Evolutionary conservation across 2,329 filamentous ascomycete species (phyloP).

Genomic region (Didymella lethalis): DNA sequence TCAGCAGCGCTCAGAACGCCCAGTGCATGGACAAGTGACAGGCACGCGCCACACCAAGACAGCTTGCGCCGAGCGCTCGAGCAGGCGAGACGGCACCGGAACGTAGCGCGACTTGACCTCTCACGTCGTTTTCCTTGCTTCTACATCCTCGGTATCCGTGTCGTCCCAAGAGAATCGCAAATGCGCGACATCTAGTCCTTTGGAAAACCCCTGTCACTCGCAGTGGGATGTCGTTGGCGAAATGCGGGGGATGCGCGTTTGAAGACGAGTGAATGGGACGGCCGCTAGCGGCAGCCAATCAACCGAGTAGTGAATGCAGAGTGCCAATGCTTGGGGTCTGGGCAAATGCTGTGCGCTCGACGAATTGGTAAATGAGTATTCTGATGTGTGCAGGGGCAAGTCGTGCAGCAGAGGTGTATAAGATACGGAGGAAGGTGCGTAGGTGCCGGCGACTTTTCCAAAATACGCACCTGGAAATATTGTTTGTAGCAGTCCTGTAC

Average conservation of each 20-base stretch:
- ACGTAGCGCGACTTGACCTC: neutral
- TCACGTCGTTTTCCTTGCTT: neutral
- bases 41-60: neutral
- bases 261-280: constrained; percentile 6
- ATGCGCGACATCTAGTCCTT: neutral
- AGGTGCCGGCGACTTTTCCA: neutral
- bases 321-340: constrained; percentile 14
- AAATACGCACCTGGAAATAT: neutral
- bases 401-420: neutral
- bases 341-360: neutral
- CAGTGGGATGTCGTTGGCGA: constrained; percentile 5
- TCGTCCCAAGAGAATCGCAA: neutral
- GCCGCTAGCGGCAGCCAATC: constrained; percentile 2
- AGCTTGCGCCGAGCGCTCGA: neutral
- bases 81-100: neutral
- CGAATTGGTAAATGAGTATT: neutral
- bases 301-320: neutral
- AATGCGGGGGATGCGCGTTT: constrained; percentile 15
- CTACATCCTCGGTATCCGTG: neutral
- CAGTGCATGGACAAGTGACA: neutral
- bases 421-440: neutral
- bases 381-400: neutral
- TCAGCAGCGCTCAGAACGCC: neutral
- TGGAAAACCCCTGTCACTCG: neutral
- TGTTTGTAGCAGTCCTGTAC: neutral